Evolutionary conservation across 2,329 filamentous ascomycete species (phyloP).

Genomic region (Botrytis byssoidea): DNA sequence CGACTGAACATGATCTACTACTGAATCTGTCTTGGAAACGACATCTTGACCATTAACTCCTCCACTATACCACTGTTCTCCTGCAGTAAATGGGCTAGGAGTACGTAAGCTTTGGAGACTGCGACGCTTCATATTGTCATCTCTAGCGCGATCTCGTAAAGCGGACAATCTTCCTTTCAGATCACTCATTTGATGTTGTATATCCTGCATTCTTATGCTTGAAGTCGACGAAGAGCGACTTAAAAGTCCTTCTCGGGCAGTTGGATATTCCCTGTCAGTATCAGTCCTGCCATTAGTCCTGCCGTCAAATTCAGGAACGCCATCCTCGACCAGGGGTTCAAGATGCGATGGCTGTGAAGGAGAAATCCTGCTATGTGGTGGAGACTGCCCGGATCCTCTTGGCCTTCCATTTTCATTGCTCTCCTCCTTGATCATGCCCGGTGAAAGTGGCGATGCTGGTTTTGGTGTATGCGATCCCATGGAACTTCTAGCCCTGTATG

Average conservation of each 20-base stretch:
- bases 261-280: slow-evolving; percentile 30
- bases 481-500: slow-evolving; percentile 43
- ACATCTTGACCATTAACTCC: slow-evolving; percentile 32
- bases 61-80: slow-evolving; percentile 39
- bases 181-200: slow-evolving; percentile 66
- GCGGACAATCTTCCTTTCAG: slow-evolving; percentile 66
- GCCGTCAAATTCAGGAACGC: slow-evolving; percentile 36
- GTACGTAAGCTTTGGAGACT: slow-evolving; percentile 61
- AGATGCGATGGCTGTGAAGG: slow-evolving; percentile 41
- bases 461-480: slow-evolving; percentile 19
- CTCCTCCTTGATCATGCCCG: slow-evolving; percentile 23
- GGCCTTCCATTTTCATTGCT: slow-evolving; percentile 20
- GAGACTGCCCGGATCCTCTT: slow-evolving; percentile 21
- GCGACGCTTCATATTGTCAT: slow-evolving; percentile 61
- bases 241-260: slow-evolving; percentile 28
- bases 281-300: slow-evolving; percentile 30
- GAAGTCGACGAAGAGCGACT: slow-evolving; percentile 39
- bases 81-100: slow-evolving; percentile 48
- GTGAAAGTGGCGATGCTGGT: slow-evolving; percentile 22
- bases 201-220: slow-evolving; percentile 51
- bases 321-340: slow-evolving; percentile 56
- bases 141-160: slow-evolving; percentile 61
- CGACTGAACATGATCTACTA: slow-evolving; percentile 31
- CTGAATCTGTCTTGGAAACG: slow-evolving; percentile 33
- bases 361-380: slow-evolving; percentile 29